A percentile compares a stretch with the other conserved stretches of the same genome.
These are phyloP conservation scores for Pyrenophora tritici-repentis DNA, from an alignment of 2,329 filamentous ascomycete genomes.

Conservation along the genomic window DNA sequence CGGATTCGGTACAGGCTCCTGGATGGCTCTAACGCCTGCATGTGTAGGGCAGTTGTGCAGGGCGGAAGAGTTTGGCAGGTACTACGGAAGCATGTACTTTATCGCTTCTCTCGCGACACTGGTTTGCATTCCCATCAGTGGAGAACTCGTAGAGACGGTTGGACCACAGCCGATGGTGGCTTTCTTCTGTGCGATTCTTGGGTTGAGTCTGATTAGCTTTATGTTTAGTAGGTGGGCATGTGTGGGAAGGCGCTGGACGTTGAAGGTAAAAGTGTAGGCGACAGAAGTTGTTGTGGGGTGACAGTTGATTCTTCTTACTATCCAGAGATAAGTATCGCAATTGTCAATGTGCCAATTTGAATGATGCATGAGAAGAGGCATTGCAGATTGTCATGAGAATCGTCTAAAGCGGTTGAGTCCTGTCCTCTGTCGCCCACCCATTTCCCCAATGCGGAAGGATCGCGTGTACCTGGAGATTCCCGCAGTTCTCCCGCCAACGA, in stretches of 20 bases:
- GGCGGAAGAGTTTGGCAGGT: slow-evolving; percentile 54
- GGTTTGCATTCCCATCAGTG: slow-evolving; percentile 44
- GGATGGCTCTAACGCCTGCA: slow-evolving; percentile 53
- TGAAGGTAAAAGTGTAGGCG: slow-evolving; percentile 28
- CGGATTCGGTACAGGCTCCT: slow-evolving; percentile 55
- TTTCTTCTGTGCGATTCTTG: slow-evolving; percentile 41
- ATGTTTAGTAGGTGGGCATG: slow-evolving; percentile 45
- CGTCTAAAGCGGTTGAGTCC: too few species aligned
- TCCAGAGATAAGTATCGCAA: too few species aligned
- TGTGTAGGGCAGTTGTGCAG: slow-evolving; percentile 56
- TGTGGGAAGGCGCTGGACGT: slow-evolving; percentile 38
- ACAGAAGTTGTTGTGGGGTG: too few species aligned
- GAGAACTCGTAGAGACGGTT: slow-evolving; percentile 42
- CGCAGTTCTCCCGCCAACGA: too few species aligned
- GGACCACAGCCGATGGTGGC: slow-evolving; percentile 42
- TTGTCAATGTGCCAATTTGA: too few species aligned
- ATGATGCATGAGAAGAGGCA: too few species aligned
- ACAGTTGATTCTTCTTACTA: too few species aligned
- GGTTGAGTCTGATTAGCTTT: slow-evolving; percentile 38
- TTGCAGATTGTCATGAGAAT: too few species aligned
- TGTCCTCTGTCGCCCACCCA: too few species aligned
- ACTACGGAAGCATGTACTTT: slow-evolving; percentile 57
- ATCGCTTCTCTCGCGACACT: slow-evolving; percentile 44
- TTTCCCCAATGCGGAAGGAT: background rate
- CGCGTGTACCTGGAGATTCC: too few species aligned